These are phyloP conservation scores for Fusarium sambucinum DNA, from an alignment of 2,329 filamentous ascomycete species.

Conservation along the genomic window DNA sequence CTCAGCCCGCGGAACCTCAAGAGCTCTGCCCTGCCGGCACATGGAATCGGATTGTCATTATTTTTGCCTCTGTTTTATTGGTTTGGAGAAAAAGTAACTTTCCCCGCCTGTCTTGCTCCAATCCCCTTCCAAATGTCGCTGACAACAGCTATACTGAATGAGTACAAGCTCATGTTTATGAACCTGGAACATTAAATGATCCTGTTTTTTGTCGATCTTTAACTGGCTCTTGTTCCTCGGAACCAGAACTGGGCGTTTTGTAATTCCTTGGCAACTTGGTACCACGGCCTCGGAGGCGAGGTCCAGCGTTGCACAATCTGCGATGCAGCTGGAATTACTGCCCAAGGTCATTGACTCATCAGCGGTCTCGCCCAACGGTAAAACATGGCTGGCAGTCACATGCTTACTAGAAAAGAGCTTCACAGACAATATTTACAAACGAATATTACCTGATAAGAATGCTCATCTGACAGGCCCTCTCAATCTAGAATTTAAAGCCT, in stretches of 20 bases:
- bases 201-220: background rate
- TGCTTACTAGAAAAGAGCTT: background rate
- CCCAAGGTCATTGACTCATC: background rate
- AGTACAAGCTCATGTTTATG: background rate
- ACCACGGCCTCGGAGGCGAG: background rate
- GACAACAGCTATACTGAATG: background rate
- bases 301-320: too few species aligned
- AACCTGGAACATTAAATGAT: background rate
- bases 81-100: background rate
- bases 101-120: background rate
- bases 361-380: background rate
- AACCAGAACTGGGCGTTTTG: background rate
- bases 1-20: constrained; percentile 13
- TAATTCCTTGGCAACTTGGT: background rate
- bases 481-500: background rate
- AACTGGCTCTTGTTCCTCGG: constrained; percentile 23
- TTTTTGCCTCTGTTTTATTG: background rate
- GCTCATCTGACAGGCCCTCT: background rate
- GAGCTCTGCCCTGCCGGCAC: constrained; percentile 10
- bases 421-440: background rate
- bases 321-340: background rate
- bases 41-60: background rate
- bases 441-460: too few species aligned
- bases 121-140: background rate
- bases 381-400: background rate